phyloP scores from a whole-genome alignment of 495 filamentous ascomycete genomes.

The Venustampulla echinocandica region DNA sequence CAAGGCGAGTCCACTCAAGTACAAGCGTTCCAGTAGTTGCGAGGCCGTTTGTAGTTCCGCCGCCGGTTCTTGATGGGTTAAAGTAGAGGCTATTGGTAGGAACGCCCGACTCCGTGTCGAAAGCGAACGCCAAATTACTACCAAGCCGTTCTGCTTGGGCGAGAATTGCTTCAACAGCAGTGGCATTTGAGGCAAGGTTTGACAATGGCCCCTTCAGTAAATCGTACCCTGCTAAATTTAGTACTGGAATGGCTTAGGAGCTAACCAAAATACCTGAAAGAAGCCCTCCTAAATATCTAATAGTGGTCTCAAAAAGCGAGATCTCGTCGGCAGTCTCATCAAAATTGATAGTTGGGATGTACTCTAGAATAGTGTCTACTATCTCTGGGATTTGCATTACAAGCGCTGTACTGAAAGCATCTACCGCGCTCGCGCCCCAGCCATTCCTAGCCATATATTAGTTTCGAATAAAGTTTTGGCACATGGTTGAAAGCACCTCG shows the following conservation, averaged over 20 bases:
- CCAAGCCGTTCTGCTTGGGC: constrained; percentile 61
- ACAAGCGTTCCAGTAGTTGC: constrained; percentile 67
- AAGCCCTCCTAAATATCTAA: constrained; percentile 76
- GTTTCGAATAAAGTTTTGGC: constrained; percentile 8
- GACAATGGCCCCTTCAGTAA: constrained; percentile 63
- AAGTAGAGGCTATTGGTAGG: constrained; percentile 67
- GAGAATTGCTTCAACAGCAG: constrained; percentile 48
- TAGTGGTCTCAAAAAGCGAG: constrained; percentile 84
- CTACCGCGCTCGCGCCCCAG: constrained; percentile 80
- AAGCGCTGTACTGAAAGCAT: constrained; percentile 73
- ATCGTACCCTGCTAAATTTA: constrained; percentile 53
- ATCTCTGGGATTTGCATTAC: constrained; percentile 64
- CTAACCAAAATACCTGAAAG: constrained; percentile 43
- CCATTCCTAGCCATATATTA: constrained; percentile 49
- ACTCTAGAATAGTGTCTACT: constrained; percentile 59
- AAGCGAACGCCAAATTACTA: constrained; percentile 66
- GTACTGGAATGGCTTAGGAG: neutral
- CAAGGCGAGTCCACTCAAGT: constrained; percentile 78
- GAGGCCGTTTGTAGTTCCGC: constrained; percentile 52
- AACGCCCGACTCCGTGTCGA: constrained; percentile 66
- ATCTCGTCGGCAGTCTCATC: constrained; percentile 47
- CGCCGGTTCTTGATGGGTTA: constrained; percentile 30
- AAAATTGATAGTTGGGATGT: constrained; percentile 62
- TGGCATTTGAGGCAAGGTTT: constrained; percentile 35
- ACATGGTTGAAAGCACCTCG: constrained; percentile 41